Base-by-base conservation (phyloP, 1,284 basidiomycete species). In the Ceratorhiza oryzae-sativae region DNA sequence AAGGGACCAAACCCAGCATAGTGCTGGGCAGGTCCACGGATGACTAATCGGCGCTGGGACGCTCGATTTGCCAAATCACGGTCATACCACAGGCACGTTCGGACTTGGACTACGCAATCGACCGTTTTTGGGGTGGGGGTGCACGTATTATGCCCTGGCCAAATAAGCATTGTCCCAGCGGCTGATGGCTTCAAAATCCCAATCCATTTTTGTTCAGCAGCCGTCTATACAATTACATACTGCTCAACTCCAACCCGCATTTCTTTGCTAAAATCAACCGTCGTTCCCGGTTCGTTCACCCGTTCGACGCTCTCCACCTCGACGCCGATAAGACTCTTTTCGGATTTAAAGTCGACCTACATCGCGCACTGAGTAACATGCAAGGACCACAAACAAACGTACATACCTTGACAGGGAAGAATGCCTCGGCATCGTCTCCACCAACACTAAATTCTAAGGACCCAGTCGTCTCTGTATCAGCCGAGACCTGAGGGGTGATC, bases 391-490 rank as follows among this genome's bases (percentile, higher is more conserved):
- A 90, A 0, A 90, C 72, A 96, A 80, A 76, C 89, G 93, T 23
- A 92, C 67, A 83, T 9, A 97, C 90, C 49, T 86, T 84, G 73
- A 98, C 93, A 4, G 97, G 97, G 92, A 98, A 99, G 85, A 98
- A 97, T 12, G 87, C 87, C 18, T 89, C 90, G 0, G 85, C 82
- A 75, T 97, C 94, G 75, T 95, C 93, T 2, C 94, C 93, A 32
- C 88, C 89, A 63, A 94, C 88, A 34, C 86, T 89, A 82, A 98
- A 97, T 78, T 98, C 94, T 76, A 98, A 84, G 13, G 88, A 91
- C 10, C 95, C 95, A 0, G 88, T 89, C 36, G 86, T 87, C 45
- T 84, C 83, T 59, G 86, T 85, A 23, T 78, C 76, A 1, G 86
- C 77, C 12, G 87, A 87, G 73, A 95, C 83, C 13, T 81, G 77